Conservation (phyloP, 148 eudicot genomes). For the Talinum fruticosum region DNA sequence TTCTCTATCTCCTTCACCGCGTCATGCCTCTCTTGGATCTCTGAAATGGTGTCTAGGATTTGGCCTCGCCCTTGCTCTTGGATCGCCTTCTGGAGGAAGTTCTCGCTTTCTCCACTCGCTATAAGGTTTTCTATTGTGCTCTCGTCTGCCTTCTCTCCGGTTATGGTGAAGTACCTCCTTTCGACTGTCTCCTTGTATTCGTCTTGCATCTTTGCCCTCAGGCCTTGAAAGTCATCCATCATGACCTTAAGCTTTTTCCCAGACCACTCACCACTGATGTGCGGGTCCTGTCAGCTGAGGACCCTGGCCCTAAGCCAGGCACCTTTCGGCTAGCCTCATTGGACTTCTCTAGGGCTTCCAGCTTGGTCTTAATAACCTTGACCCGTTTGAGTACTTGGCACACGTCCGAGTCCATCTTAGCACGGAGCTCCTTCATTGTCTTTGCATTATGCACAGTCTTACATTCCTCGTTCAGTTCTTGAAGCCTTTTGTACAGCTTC, state of each 20-base stretch:
- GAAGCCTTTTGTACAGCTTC: conserved; percentile 40
- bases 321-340: conserved; percentile 44
- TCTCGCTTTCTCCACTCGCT: conserved; percentile 57
- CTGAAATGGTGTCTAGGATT: conserved; percentile 62
- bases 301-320: conserved; percentile 43
- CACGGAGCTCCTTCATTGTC: conserved; percentile 51
- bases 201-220: conserved; percentile 42
- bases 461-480: conserved; percentile 47
- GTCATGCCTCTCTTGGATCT: conserved; percentile 72
- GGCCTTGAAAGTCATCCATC: conserved; percentile 59
- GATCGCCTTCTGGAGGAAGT: conserved; percentile 59
- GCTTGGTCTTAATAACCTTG: conserved; percentile 48
- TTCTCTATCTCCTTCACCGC: conserved; percentile 63
- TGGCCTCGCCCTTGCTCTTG: conserved; percentile 70
- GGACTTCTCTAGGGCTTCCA: conserved; percentile 51
- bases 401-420: conserved; percentile 44
- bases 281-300: conserved; percentile 50
- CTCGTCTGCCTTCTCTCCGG: conserved; percentile 63
- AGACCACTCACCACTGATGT: conserved; percentile 47
- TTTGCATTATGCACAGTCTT: conserved; percentile 47
- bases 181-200: conserved; percentile 58
- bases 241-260: conserved; percentile 50
- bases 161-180: conserved; percentile 50
- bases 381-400: conserved; percentile 41
- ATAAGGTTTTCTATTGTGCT: conserved; percentile 56